phyloP scores from a whole-genome alignment of 306 rosid species.

The Trifolium dubium region DNA sequence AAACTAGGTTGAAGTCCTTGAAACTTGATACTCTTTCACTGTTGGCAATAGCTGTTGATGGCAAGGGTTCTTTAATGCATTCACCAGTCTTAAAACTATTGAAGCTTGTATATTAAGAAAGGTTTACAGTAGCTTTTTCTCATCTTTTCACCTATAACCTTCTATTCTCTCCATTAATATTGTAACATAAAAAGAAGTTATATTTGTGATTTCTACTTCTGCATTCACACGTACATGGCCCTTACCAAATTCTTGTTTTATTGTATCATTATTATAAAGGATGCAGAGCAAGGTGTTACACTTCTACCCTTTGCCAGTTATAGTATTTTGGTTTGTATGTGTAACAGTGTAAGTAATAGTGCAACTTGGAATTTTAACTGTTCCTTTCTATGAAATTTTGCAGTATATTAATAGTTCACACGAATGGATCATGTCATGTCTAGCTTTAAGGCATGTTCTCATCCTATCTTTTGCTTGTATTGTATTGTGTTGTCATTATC shows the following conservation, averaged over 20 bases:
- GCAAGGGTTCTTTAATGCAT: conserved; percentile 31
- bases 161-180: conserved; percentile 7
- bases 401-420: conserved; percentile 5
- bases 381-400: conserved; percentile 14
- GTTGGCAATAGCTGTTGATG: conserved; percentile 26
- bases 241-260: conserved; percentile 4
- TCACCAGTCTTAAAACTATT: conserved; percentile 11
- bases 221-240: not conserved
- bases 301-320: conserved; percentile 22
- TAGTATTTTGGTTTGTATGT: conserved; percentile 13
- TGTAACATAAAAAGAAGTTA: conserved; percentile 5
- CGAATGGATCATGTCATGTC: not conserved
- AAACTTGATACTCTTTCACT: conserved; percentile 16
- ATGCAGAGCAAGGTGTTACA: conserved; percentile 21
- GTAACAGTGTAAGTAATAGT: not conserved
- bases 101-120: conserved; percentile 11
- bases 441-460: not conserved
- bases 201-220: not conserved
- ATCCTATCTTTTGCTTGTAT: not conserved
- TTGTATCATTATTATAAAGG: too few species aligned
- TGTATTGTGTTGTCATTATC: conserved; percentile 1
- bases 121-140: conserved; percentile 24
- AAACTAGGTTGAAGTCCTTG: not conserved
- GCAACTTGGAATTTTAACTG: not conserved
- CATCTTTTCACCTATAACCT: not conserved